These are phyloP conservation scores for Teratosphaeria zuluensis DNA, from an alignment of 2,329 filamentous ascomycete genomes.

Conservation along the genomic window DNA sequence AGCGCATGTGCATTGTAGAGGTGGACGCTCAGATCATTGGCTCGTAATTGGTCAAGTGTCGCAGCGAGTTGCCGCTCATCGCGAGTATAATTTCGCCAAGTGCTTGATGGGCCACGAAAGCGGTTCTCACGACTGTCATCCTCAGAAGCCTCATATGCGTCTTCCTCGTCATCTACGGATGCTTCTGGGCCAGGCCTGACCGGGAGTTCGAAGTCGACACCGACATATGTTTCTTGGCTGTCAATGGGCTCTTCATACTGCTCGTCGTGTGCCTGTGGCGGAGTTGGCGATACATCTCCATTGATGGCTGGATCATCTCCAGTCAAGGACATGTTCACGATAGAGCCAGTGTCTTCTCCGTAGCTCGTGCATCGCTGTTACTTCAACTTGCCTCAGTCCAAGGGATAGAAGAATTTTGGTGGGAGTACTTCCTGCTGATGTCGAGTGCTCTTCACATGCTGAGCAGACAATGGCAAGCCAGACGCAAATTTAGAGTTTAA, in stretches of 20 bases:
- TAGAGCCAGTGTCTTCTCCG: neutral
- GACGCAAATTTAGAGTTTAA: neutral
- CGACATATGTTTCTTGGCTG: neutral
- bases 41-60: constrained; percentile 53
- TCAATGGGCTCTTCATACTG: neutral
- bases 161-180: neutral
- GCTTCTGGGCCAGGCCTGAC: neutral
- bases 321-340: constrained; percentile 11
- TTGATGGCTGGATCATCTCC: constrained; percentile 3
- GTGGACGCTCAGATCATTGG: constrained; percentile 62
- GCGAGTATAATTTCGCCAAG: constrained; percentile 56
- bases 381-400: neutral
- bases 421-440: neutral
- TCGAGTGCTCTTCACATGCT: neutral
- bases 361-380: neutral
- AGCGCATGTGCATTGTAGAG: constrained; percentile 69
- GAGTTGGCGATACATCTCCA: neutral
- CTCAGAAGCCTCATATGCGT: neutral
- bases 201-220: neutral
- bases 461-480: neutral
- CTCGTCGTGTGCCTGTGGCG: neutral
- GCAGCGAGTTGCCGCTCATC: constrained; percentile 53
- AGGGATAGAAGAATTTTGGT: neutral
- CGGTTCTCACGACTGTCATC: constrained; percentile 44
- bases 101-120: constrained; percentile 56